phyloP scores from a whole-genome alignment of 768 basidiomycete genomes.

The Neoboletus brunneissimus region DNA sequence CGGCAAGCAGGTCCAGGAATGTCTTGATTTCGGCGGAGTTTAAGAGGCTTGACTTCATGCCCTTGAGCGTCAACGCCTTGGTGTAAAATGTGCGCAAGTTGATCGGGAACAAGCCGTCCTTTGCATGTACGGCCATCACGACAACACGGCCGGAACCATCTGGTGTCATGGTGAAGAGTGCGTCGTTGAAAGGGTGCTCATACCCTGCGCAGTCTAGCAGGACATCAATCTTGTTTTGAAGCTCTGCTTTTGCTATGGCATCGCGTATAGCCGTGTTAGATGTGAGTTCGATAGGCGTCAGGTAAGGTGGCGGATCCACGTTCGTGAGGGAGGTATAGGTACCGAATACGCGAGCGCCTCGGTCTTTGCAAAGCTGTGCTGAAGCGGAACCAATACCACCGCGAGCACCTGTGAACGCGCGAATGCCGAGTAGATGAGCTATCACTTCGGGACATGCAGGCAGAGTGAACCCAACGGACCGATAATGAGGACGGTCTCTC shows the following conservation, averaged over 20 bases:
- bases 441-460: too few species aligned
- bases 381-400: constrained; percentile 36
- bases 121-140: constrained; percentile 35
- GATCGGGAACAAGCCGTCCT: constrained; percentile 31
- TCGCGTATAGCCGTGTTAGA: constrained; percentile 32
- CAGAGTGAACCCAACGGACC: constrained; percentile 10
- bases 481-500: constrained; percentile 34
- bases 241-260: constrained; percentile 23
- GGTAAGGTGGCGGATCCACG: constrained; percentile 22
- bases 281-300: constrained; percentile 33
- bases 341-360: constrained; percentile 34
- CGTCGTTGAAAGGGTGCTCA: constrained; percentile 34
- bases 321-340: constrained; percentile 33
- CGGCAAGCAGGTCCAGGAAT: constrained; percentile 28
- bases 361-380: constrained; percentile 31
- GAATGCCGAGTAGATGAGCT: neutral
- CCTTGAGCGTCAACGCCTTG: constrained; percentile 31
- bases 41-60: constrained; percentile 31
- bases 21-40: constrained; percentile 22
- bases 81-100: constrained; percentile 33
- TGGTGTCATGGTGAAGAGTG: constrained; percentile 33
- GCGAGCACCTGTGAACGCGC: constrained; percentile 26
- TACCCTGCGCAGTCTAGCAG: constrained; percentile 35
- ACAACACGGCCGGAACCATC: constrained; percentile 33
- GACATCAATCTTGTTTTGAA: constrained; percentile 33